These are phyloP conservation scores for Geotrichum restrictum DNA, from an alignment of 1,139 yeast species.

Conservation along the genomic window DNA sequence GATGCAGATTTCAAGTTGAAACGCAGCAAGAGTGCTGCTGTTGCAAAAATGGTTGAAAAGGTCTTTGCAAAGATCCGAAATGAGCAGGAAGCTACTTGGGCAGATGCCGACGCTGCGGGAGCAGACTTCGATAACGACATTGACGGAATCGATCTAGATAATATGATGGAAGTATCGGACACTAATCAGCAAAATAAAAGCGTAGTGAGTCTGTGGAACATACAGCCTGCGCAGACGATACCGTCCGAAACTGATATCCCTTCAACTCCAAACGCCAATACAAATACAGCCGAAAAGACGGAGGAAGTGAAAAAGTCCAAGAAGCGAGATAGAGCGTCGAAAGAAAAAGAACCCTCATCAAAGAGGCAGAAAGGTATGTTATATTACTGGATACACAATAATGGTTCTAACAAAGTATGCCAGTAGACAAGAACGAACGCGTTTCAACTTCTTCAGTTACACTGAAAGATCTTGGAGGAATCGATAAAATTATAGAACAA, in stretches of 20 bases:
- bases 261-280: constrained; percentile 20
- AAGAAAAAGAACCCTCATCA: constrained; percentile 36
- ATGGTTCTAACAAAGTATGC: constrained; percentile 5
- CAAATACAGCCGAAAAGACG: constrained; percentile 23
- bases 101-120: constrained; percentile 30
- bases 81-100: constrained; percentile 42
- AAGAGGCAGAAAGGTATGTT: constrained; percentile 47
- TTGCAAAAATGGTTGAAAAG: constrained; percentile 57
- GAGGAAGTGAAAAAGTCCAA: constrained; percentile 37
- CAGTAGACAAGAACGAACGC: constrained; percentile 24
- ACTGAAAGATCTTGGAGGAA: constrained; percentile 79
- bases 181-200: constrained; percentile 67
- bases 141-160: constrained; percentile 44
- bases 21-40: constrained; percentile 47
- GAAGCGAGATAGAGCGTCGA: constrained; percentile 35
- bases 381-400: background rate
- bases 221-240: constrained; percentile 23
- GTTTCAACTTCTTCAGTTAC: constrained; percentile 41
- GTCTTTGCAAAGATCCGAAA: constrained; percentile 45
- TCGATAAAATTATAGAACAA: constrained; percentile 76
- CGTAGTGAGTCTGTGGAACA: constrained; percentile 68
- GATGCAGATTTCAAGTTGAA: constrained; percentile 25
- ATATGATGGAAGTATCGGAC: constrained; percentile 53
- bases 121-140: constrained; percentile 42
- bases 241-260: constrained; percentile 15